A percentile compares a stretch with the other conserved stretches of the same genome.
Evolutionary conservation across 495 filamentous ascomycete species (phyloP).

Genomic region (Tuber magnatum): DNA sequence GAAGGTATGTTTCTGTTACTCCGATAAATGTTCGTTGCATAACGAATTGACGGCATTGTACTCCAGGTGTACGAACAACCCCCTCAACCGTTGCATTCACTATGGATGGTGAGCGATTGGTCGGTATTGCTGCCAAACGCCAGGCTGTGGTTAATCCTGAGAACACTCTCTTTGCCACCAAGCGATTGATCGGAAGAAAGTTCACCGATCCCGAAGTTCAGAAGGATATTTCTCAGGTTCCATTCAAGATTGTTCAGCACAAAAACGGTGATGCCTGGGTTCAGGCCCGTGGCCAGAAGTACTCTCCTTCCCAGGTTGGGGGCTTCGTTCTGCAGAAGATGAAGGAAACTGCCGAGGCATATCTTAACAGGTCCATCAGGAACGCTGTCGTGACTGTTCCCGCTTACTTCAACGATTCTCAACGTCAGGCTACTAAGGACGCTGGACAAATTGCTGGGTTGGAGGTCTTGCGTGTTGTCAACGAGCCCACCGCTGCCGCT

Average conservation of each 20-base stretch:
- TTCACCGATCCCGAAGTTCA: conserved; percentile 94
- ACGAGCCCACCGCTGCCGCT: conserved; percentile 92
- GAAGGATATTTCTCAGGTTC: conserved; percentile 95
- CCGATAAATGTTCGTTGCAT: conserved; percentile 20
- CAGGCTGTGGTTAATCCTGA: conserved; percentile 99
- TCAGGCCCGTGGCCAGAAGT: conserved; percentile 88
- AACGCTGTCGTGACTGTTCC: conserved; percentile 95
- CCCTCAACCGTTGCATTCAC: conserved; percentile 96
- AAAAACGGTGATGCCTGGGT: conserved; percentile 97
- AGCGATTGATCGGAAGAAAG: conserved; percentile 98
- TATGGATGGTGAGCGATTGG: conserved; percentile 91
- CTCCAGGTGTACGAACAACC: conserved; percentile 81
- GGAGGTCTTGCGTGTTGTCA: conserved; percentile 93
- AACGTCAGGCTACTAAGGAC: conserved; percentile 96
- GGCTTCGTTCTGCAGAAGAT: conserved; percentile 96
- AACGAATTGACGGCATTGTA: conserved; percentile 16
- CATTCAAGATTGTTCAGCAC: conserved; percentile 99
- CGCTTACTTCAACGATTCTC: conserved; percentile 97
- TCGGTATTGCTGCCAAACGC: conserved; percentile 97
- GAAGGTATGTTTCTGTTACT: conserved; percentile 57
- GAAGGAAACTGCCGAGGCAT: conserved; percentile 94
- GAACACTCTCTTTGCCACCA: conserved; percentile 98
- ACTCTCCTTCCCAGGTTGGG: conserved; percentile 97
- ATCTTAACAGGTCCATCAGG: conserved; percentile 80
- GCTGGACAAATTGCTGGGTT: conserved; percentile 92